These are phyloP conservation scores for Botryotinia narcissicola DNA, from an alignment of 2,329 filamentous ascomycete species.

Conservation along the genomic window DNA sequence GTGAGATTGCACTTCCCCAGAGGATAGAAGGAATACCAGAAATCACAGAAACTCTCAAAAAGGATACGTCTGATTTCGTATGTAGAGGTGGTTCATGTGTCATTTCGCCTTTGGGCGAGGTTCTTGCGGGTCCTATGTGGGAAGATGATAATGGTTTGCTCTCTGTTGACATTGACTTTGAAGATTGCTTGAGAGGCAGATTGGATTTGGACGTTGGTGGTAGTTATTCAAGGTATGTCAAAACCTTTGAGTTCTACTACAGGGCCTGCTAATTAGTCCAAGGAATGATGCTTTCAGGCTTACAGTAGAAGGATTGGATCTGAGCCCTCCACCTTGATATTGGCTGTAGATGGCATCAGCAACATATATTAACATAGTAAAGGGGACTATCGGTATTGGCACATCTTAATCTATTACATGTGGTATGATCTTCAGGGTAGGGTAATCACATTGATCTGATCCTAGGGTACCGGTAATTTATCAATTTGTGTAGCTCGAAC, in stretches of 20 bases:
- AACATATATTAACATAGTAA: neutral
- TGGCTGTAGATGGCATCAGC: neutral
- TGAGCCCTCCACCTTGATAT: conserved; percentile 47
- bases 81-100: conserved; percentile 81
- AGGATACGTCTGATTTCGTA: conserved; percentile 38
- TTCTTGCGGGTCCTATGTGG: conserved; percentile 80
- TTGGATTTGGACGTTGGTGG: conserved; percentile 83
- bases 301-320: conserved; percentile 55
- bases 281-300: conserved; percentile 63
- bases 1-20: conserved; percentile 50
- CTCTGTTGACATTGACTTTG: conserved; percentile 76
- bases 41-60: conserved; percentile 21
- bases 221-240: conserved; percentile 72
- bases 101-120: conserved; percentile 73
- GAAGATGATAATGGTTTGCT: conserved; percentile 67
- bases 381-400: neutral
- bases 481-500: neutral
- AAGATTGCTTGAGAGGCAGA: conserved; percentile 79
- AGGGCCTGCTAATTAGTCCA: conserved; percentile 22
- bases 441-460: neutral
- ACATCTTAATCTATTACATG: neutral
- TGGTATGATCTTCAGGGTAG: neutral
- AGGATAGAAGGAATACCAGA: conserved; percentile 6
- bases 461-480: neutral
- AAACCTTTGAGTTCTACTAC: neutral